phyloP scores from a whole-genome alignment of 1,284 basidiomycete species.

The Dichomitus squalens region DNA sequence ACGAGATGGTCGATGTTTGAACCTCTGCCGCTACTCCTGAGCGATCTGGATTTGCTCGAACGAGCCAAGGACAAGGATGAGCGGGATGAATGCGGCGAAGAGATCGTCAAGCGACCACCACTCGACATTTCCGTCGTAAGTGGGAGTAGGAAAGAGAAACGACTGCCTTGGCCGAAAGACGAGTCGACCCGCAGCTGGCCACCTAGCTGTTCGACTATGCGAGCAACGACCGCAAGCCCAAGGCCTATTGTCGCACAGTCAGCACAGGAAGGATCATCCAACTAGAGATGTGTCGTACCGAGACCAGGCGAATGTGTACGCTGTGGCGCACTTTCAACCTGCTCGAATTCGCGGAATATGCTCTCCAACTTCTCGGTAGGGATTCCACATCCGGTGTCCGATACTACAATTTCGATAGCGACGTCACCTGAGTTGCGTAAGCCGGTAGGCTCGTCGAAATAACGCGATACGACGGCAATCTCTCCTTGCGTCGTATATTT shows the following conservation, averaged over 20 bases:
- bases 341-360: slow-evolving; percentile 88
- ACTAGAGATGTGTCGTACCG: slow-evolving; percentile 43
- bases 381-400: slow-evolving; percentile 83
- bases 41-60: slow-evolving; percentile 22
- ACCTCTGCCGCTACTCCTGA: slow-evolving; percentile 22
- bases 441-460: slow-evolving; percentile 55
- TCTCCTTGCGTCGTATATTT: slow-evolving; percentile 75
- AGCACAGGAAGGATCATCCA: no score
- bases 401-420: slow-evolving; percentile 75
- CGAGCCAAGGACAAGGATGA: slow-evolving; percentile 20
- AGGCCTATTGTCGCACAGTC: slow-evolving; percentile 48
- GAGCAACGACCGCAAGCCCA: slow-evolving; percentile 79
- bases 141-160: slow-evolving; percentile 74
- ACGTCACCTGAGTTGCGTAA: slow-evolving; percentile 48
- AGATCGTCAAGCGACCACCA: slow-evolving; percentile 5
- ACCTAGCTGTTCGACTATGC: slow-evolving; percentile 81
- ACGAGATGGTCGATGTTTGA: slow-evolving; percentile 69
- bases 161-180: slow-evolving; percentile 66
- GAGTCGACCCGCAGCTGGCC: slow-evolving; percentile 85
- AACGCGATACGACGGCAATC: slow-evolving; percentile 66
- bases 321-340: slow-evolving; percentile 64
- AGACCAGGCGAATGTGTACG: slow-evolving; percentile 48
- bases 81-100: slow-evolving; percentile 8
- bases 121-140: slow-evolving; percentile 43
- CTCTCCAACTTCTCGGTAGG: slow-evolving; percentile 71